Evolutionary conservation across 2,329 filamentous ascomycete genomes (phyloP), one percentile per base, ranked within the genome.

Genomic region (Neofusicoccum sp.): DNA sequence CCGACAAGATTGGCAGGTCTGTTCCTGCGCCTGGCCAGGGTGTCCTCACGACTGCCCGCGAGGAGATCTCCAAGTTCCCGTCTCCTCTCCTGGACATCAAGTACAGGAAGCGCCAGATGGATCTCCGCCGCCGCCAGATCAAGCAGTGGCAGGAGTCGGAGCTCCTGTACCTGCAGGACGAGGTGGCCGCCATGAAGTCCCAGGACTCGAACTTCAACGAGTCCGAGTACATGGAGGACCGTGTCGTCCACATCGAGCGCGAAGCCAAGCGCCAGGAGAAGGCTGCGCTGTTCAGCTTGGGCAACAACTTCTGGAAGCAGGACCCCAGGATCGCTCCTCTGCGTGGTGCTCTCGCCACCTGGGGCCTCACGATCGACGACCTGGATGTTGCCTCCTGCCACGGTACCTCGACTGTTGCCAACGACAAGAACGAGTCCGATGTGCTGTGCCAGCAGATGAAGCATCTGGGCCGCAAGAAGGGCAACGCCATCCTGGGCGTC

Each of bases 351-450:
- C 87, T 99, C 67, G 96, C 95, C 56, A 98, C 94, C 9, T 99
- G 95, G 95, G 95, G 94, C 75, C 89, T 99, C 62, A 98, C 95
- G 11, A 92, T 99, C 68, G 95, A 99, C 73, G 95, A 99, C 72
- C 87, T 99, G 39, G 90, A 85, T 70, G 93, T 99, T 67, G 94
- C 95, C 14, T 98, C 95, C 12, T 98, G 98, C 91, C 95, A 99
- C 83, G 95, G 95, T 73, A 99, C 95, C 44, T 98, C 95, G 1
- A 99, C 95, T 68, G 93, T 96, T 75, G 95, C 95, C 70, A 99
- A 99, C 78, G 95, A 99, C 84, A 98, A 98, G 89, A 99, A 99
- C 80, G 95, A 99, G 79, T 98, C 95, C 16, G 93, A 93, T 61
- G 95, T 97, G 73, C 90, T 99, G 71, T 97, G 94, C 84, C 88